A percentile compares a stretch with the other conserved stretches of the same genome.
These are phyloP conservation scores for Diaporthe destruens DNA, from an alignment of 2,329 filamentous ascomycete genomes.

Conservation along the genomic window DNA sequence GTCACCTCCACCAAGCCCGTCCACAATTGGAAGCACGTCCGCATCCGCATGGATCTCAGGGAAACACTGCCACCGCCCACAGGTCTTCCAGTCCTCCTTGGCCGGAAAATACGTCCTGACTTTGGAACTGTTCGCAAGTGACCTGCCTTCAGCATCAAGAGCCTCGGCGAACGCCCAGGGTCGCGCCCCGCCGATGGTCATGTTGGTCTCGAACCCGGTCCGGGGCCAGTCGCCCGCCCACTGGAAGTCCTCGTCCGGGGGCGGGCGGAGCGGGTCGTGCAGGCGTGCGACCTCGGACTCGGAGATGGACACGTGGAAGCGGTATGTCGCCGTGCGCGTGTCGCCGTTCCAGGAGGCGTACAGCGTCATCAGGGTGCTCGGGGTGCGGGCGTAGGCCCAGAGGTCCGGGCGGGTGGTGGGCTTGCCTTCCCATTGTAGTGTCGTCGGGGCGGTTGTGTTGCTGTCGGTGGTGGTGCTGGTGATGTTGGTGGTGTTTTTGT, in stretches of 20 bases:
- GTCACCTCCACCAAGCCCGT: not conserved
- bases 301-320: slow-evolving; percentile 32
- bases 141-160: slow-evolving; percentile 23
- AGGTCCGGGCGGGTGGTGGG: slow-evolving; percentile 26
- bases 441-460: not conserved
- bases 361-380: slow-evolving; percentile 14
- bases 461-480: not conserved
- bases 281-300: not conserved
- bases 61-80: slow-evolving; percentile 36
- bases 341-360: slow-evolving; percentile 40
- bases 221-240: slow-evolving; percentile 27
- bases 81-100: slow-evolving; percentile 4
- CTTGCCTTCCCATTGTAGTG: slow-evolving; percentile 11
- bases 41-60: not conserved
- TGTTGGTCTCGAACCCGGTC: slow-evolving; percentile 33
- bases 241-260: slow-evolving; percentile 15
- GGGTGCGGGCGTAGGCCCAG: slow-evolving; percentile 38
- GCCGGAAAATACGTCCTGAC: slow-evolving; percentile 35
- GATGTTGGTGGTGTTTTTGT: not conserved
- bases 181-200: slow-evolving; percentile 25
- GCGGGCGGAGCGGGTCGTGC: not conserved
- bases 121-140: slow-evolving; percentile 32
- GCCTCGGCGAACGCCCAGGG: slow-evolving; percentile 38
- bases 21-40: slow-evolving; percentile 17
- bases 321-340: slow-evolving; percentile 19